Conservation (phyloP, 306 rosid species). For the Potentilla sterilis region DNA sequence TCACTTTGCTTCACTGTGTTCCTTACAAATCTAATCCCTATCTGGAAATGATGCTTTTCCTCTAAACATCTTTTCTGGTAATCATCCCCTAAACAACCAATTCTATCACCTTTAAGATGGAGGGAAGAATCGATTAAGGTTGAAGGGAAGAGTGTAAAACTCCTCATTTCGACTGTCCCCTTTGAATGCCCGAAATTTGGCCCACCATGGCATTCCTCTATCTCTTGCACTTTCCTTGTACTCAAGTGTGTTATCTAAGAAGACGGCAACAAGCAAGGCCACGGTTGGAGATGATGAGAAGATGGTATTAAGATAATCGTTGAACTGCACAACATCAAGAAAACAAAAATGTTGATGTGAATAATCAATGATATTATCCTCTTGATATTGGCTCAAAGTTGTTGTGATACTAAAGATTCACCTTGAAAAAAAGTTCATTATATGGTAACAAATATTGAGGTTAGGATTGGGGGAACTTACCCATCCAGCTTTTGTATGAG, state of each 20-base stretch:
- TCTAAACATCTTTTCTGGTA: constrained; percentile 29
- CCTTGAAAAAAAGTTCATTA: neutral
- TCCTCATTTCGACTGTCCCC: constrained; percentile 92
- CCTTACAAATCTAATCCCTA: constrained; percentile 30
- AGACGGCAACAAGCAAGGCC: constrained; percentile 73
- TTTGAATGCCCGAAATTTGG: constrained; percentile 75
- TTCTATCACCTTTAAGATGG: constrained; percentile 49
- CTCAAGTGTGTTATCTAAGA: constrained; percentile 97
- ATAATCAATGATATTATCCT: neutral
- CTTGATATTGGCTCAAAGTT: neutral
- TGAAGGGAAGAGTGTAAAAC: constrained; percentile 97
- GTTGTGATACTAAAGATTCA: neutral
- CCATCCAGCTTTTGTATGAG: constrained; percentile 94
- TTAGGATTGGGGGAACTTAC: constrained; percentile 45
- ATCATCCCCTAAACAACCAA: neutral
- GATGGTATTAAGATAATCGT: constrained; percentile 88
- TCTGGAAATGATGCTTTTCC: constrained; percentile 77
- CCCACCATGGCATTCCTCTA: constrained; percentile 99
- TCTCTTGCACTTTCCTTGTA: constrained; percentile 80
- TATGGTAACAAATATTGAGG: no score
- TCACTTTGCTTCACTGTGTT: constrained; percentile 31
- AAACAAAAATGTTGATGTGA: neutral
- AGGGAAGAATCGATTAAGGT: constrained; percentile 93
- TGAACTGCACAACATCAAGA: constrained; percentile 62
- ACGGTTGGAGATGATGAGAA: constrained; percentile 89